Evolutionary conservation across 129 eudicot genomes (phyloP), one percentile per base, ranked within the genome.

Genomic region (Silybum marianum): DNA sequence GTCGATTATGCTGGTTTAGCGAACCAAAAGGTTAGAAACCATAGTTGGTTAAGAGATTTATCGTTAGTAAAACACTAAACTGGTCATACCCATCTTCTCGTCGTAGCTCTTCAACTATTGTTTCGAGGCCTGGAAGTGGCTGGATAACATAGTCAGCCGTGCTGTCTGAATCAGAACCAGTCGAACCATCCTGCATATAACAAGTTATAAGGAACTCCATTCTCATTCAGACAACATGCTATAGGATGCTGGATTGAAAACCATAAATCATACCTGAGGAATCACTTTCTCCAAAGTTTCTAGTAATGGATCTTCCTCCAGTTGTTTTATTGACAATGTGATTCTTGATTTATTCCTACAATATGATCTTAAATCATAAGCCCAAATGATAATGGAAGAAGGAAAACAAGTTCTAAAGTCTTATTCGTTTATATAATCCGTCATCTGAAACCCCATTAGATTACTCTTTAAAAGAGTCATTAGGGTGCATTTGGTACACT

Each of bases 251-350:
- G n/a, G n/a, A n/a, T n/a, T n/a, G n/a, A n/a, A n/a, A n/a, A n/a
- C n/a, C n/a, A n/a, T n/a, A n/a, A n/a, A n/a, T n/a, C n/a, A n/a
- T n/a, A n/a, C n/a, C 97, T 90, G 93, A 81, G 92, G 97, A 65
- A 96, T 93, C 21, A 96, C 99, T 87, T 93, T 90, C 74, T 96
- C 99, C 84, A 93, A 83, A 34, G 98, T 96, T 84, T 96, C 99
- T 18, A 93, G 62, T 7, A 96, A 85, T 6, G 99, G 99, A 83
- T 96, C 99, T 91, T 96, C 98, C 86, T 93, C 97, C 62, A 93
- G 75, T 87, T 93, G 99, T 82, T 89, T 96, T 16, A 96, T 90
- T 25, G 99, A 96, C 94, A 96, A 71, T 42, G 91, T 87, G 72
- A 93, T 87, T 83, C 97, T 91, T 62, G 93, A 90, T 76, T 88